A percentile compares a stretch with the other conserved stretches of the same genome.
phyloP scores from a whole-genome alignment of 257 asterid genomes.

The Misopates orontium region DNA sequence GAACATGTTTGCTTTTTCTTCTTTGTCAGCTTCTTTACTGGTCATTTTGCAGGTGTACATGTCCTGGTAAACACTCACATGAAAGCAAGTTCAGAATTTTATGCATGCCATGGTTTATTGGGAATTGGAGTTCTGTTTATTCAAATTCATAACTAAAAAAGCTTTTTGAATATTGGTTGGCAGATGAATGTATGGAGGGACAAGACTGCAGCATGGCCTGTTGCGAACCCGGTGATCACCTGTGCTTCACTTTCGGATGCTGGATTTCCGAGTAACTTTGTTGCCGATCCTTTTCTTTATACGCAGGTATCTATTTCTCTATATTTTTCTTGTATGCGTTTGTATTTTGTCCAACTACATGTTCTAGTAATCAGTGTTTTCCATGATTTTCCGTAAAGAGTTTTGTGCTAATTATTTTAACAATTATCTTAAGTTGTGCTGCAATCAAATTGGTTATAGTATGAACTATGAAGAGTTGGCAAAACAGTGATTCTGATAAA shows the following conservation, averaged over 20 bases:
- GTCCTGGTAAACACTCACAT: neutral
- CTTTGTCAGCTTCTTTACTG: neutral
- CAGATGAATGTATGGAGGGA: constrained; percentile 76
- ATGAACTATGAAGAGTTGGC: constrained; percentile 11
- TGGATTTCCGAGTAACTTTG: constrained; percentile 90
- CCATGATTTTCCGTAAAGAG: no score
- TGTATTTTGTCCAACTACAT: neutral
- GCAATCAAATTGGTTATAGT: constrained; percentile 19
- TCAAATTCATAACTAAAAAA: neutral
- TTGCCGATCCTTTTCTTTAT: constrained; percentile 91
- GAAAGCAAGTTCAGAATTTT: no score
- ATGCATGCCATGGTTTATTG: neutral
- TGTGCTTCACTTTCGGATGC: constrained; percentile 88
- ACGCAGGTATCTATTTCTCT: constrained; percentile 48
- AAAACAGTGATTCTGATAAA: constrained; percentile 9
- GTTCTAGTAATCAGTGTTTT: no score
- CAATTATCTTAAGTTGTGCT: constrained; percentile 7
- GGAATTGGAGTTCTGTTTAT: constrained; percentile 1
- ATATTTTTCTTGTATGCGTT: neutral
- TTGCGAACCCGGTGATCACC: constrained; percentile 85
- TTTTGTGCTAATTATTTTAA: constrained; percentile 11
- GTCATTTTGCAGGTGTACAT: neutral
- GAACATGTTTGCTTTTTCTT: neutral
- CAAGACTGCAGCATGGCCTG: constrained; percentile 87
- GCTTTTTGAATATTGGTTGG: constrained; percentile 25